phyloP scores from a whole-genome alignment of 2,329 filamentous ascomycete species.

The Beauveria sp. region DNA sequence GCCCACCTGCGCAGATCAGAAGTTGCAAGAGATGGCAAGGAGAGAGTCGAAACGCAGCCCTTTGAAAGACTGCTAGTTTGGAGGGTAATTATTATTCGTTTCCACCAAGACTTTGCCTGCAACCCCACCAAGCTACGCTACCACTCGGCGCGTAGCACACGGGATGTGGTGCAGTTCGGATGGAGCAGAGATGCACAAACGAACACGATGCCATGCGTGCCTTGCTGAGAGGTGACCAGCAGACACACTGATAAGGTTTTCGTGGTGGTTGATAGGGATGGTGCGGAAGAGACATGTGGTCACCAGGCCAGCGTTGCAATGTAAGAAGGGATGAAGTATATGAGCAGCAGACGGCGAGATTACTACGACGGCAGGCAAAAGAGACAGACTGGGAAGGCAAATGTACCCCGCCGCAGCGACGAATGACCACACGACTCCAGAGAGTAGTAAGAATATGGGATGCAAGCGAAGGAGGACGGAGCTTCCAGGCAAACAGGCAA shows the following conservation, averaged over 20 bases:
- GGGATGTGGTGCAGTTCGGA: not conserved
- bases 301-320: not conserved
- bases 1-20: not conserved
- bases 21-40: not conserved
- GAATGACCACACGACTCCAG: not conserved
- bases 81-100: not conserved
- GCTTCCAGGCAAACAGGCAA: not conserved
- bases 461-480: not conserved
- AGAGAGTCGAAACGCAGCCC: not conserved
- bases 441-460: not conserved
- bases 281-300: conserved; percentile 1
- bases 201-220: not conserved
- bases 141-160: conserved; percentile 1
- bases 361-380: not conserved
- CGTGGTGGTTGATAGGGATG: not conserved
- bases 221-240: not conserved
- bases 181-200: not conserved
- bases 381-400: not conserved
- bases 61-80: not conserved
- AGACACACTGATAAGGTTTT: not conserved
- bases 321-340: not conserved
- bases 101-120: not conserved
- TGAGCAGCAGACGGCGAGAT: not conserved
- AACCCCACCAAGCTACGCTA: not conserved
- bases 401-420: not conserved